Conservation (phyloP, 2,329 filamentous ascomycete species). For the Ilyonectria mors-panacis region DNA sequence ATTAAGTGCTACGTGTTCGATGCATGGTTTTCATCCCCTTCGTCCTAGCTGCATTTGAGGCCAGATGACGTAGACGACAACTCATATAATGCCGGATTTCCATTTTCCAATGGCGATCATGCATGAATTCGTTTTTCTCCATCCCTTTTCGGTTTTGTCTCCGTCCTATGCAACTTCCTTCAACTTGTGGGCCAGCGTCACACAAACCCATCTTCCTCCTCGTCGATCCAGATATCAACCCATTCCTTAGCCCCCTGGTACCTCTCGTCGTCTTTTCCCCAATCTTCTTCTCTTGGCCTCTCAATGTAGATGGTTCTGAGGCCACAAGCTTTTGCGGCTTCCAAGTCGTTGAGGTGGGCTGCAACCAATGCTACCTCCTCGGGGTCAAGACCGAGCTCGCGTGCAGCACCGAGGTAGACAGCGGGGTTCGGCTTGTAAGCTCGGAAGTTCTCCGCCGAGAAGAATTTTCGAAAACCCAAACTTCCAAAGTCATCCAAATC, state of each 20-base stretch:
- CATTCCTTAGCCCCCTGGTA: constrained; percentile 64
- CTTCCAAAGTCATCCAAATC: constrained; percentile 73
- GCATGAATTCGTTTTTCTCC: neutral
- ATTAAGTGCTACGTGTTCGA: neutral
- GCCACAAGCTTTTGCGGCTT: constrained; percentile 75
- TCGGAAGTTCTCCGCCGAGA: constrained; percentile 79
- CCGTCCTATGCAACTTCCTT: constrained; percentile 34
- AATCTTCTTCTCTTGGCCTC: constrained; percentile 75
- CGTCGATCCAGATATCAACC: constrained; percentile 58
- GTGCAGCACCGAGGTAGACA: constrained; percentile 79
- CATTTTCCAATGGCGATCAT: neutral
- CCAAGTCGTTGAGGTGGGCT: constrained; percentile 79
- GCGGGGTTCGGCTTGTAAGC: constrained; percentile 81
- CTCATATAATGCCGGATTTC: neutral
- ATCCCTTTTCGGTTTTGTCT: neutral
- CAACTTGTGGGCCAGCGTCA: constrained; percentile 49
- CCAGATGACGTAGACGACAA: neutral
- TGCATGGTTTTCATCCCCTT: constrained; percentile 6
- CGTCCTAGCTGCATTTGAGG: constrained; percentile 17
- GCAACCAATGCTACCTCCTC: constrained; percentile 82
- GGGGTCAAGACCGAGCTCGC: constrained; percentile 69
- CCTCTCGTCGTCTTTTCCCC: constrained; percentile 64
- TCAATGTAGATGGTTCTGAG: constrained; percentile 83
- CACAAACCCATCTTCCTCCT: constrained; percentile 52
- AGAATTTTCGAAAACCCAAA: constrained; percentile 74